Base-by-base conservation (phyloP, 352 stramenopile species). In the Lagenidium giganteum region DNA sequence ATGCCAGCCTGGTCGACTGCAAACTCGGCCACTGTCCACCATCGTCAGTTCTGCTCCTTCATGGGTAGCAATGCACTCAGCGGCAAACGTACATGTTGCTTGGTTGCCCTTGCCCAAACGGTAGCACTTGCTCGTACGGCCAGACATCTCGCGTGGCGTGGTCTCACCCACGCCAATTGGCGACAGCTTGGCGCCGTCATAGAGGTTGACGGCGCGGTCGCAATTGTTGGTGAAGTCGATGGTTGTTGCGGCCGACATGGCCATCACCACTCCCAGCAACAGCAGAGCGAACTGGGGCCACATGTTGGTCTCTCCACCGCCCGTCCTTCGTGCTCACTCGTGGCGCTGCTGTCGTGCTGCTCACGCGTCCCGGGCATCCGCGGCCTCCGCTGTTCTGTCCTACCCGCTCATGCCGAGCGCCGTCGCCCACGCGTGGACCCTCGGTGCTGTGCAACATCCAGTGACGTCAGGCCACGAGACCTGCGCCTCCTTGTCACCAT, bases 191-290 rank as follows among this genome's bases (percentile, higher is more conserved):
- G 57, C 58, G 17, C 62, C 62, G 27, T 68, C 56, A 37, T 48
- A 67, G 31, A 74, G 47, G 38, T 51, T 33, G 54, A 80, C 66
- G 23, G 41, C 51, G 35, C 37, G 46, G 14, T 45, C 45, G 51
- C 67, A 80, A n/a, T 60, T 41, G 46, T 80, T 80, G 27, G 65
- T 44, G 39, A 67, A 54, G 24, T 70, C 60, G 14, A 69, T 61
- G 16, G 51, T 61, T 5, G 30, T 21, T 2, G 14, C 33, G 18
- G 30, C 36, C 14, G 57, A 31, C 8, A 20, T 11, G 16, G 30
- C 14, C 21, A 61, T 27, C 16, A 49, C 6, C 21, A 47, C 4
- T 44, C 51, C 25, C 18, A 54, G 9, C 36, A 61, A 22, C 11
- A 60, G 4, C 24, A 63, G 0, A 9, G 22, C 53, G 44, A 5